Evolutionary conservation across 148 eudicot species (phyloP).

Genomic region (Polygonum aviculare): DNA sequence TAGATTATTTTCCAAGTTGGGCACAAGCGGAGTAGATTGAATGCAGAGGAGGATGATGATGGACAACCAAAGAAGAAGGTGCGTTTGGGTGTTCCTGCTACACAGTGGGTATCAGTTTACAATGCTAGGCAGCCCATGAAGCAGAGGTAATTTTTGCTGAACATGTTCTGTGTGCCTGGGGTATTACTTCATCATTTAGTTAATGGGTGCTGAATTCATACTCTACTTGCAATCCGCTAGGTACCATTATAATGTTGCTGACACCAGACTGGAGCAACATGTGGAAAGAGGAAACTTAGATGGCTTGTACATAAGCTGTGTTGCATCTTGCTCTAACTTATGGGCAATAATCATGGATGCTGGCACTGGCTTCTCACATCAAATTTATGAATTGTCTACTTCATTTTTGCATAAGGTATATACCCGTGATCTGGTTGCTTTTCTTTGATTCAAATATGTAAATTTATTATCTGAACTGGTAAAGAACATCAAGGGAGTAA

Average conservation of each 20-base stretch:
- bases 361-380: conserved; percentile 63
- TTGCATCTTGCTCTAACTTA: conserved; percentile 69
- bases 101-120: conserved; percentile 81
- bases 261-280: conserved; percentile 73
- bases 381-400: conserved; percentile 74
- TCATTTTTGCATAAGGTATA: conserved; percentile 73
- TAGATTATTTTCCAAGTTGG: conserved; percentile 70
- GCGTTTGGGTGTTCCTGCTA: conserved; percentile 76
- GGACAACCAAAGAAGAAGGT: conserved; percentile 73
- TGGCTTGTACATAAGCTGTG: conserved; percentile 67
- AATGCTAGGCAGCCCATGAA: conserved; percentile 87
- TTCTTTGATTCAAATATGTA: neutral
- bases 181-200: neutral
- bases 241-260: conserved; percentile 90
- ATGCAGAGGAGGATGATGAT: conserved; percentile 63
- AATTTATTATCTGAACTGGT: neutral
- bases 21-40: conserved; percentile 71
- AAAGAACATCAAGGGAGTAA: neutral
- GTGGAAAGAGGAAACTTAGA: conserved; percentile 79
- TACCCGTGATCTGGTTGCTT: neutral
- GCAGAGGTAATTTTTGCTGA: conserved; percentile 45
- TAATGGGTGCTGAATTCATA: neutral
- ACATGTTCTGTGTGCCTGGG: neutral
- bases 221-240: conserved; percentile 21
- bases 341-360: conserved; percentile 98